Base-by-base conservation (phyloP, 148 eudicot genomes). In the Nepenthes mirabilis region DNA sequence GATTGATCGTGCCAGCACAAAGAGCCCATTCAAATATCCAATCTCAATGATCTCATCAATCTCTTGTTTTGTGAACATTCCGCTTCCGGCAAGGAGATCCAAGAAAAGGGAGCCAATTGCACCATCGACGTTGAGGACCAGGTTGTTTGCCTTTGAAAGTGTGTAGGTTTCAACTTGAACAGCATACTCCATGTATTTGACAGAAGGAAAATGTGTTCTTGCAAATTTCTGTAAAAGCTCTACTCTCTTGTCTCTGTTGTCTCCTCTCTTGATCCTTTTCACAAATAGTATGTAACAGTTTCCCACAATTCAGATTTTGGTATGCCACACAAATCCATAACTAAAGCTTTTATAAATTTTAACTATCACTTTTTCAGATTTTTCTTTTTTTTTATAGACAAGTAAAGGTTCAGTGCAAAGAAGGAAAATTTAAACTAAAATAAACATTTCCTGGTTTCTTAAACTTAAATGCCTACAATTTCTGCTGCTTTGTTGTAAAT, bases 221-320 rank as follows among this genome's bases (percentile, higher is more conserved):
- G 87, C 96, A 64, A 85, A 88, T 56, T 61, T 61, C 65, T 91
- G 98, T 43, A 91, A 83, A 54, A 91, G 80, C 72, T 91, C 98
- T 51, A 91, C 98, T 72, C 98, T 83, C 84, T 91, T 91, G 69
- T 91, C 98, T 73, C 91, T 91, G 81, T 91, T 91, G 72, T 91
- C 94, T n/a, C 85, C 90, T 59, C 96, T 88, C 94, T 91, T 91
- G 78, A 93, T 86, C 84, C 98, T 93, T 51, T 49, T 49, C 36
- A 47, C 32, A 68, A 63, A 68, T 34, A 48, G 6, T 58, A 2
- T 48, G 56, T 34, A 23, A 33, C 32, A 23, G 23, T 23, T 23
- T 23, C 23, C 23, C 23, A 23, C 23, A 23, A 23, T 23, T 23
- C 23, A 23, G 23, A 23, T 23, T 23, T 23, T 23, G 23, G 23